Evolutionary conservation across 2,329 filamentous ascomycete species (phyloP), one percentile per base, ranked within the genome.

Genomic region (Talaromyces sp.): DNA sequence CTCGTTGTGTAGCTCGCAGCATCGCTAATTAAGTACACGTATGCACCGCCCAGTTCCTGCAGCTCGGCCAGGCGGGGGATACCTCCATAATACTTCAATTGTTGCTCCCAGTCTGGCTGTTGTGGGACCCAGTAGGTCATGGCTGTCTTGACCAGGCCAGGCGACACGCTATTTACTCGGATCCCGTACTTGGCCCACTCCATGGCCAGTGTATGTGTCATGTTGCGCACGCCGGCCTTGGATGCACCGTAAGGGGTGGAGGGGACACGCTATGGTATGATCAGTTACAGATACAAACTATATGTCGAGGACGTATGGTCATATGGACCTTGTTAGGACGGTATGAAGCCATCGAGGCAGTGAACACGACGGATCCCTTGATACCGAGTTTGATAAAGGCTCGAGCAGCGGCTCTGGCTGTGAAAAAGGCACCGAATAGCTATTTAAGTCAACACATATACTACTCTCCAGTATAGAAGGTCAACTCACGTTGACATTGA

Each of bases 101-200:
- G 80, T 62, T 79, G 68, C 54, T 81, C 77, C 78, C 79, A 83
- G 62, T 83, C 81, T 0, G 76, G 74, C 55, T 79, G 75, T 55
- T 75, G 73, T 21, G 80, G 78, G 3, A 82, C 76, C 67, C 76
- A 81, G 65, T 81, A 80, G 2, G 77, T 80, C 78, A 80, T 80
- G 3, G 72, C 73, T 0, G 66, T 67, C 3, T 68, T 62, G 0
- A 67, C 66, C 3, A 67, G 62, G 1, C 66, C 64, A 0, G 66
- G 63, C 1, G 62, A 68, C 35, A 91, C 79, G 17, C 79, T 83
- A 66, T 91, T 91, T 7, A 89, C 86, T 2, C 87, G 75, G 62
- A 91, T 88, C 1, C 88, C 88, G 67, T 86, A 80, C 2, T 78
- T 74, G 0, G 85, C 86, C 88, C 88, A 91, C 72, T 91, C 88